Percentiles rank a stretch among this genome's conserved stretches.
Evolutionary conservation across 192 early-diverging fungal species (phyloP).

Genomic region (Coemansia sp.): DNA sequence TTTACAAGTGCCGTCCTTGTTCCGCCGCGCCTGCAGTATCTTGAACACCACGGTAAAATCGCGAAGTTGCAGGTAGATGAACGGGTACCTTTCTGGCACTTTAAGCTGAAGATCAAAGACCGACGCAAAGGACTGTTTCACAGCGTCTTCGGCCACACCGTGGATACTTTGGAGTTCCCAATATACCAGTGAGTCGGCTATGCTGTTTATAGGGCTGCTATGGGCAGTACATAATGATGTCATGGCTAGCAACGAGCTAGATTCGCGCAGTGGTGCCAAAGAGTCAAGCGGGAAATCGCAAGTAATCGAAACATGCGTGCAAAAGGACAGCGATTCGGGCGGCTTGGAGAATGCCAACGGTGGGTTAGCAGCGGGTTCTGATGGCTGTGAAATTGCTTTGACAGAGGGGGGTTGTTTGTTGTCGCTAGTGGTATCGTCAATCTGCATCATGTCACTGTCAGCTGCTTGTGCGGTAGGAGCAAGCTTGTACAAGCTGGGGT

Average conservation of each 20-base stretch:
- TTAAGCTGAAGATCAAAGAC: conserved; percentile 23
- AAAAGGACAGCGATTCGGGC: conserved; percentile 44
- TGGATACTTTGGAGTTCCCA: conserved; percentile 16
- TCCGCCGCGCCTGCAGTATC: conserved; percentile 1
- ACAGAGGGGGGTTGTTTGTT: neutral
- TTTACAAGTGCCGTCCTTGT: neutral
- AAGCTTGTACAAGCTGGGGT: conserved; percentile 39
- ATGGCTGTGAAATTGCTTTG: neutral
- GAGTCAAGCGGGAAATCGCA: conserved; percentile 9
- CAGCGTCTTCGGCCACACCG: neutral
- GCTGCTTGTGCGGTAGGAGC: neutral
- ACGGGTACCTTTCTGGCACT: conserved; percentile 28
- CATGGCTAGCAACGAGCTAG: conserved; percentile 15
- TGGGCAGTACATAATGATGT: conserved; percentile 22
- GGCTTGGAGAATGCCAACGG: conserved; percentile 23
- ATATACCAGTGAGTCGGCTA: conserved; percentile 36
- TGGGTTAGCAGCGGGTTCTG: neutral
- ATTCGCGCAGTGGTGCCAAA: conserved; percentile 16
- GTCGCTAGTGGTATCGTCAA: conserved; percentile 9
- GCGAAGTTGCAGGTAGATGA: conserved; percentile 31
- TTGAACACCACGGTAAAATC: conserved; percentile 41
- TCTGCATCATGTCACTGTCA: conserved; percentile 16
- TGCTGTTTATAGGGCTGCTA: conserved; percentile 6
- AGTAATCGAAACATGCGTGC: conserved; percentile 34
- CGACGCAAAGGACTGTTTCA: conserved; percentile 33